Evolutionary conservation across 768 basidiomycete species (phyloP), one percentile per base, ranked within the genome.

Genomic region (Crassisporium funariophilum): DNA sequence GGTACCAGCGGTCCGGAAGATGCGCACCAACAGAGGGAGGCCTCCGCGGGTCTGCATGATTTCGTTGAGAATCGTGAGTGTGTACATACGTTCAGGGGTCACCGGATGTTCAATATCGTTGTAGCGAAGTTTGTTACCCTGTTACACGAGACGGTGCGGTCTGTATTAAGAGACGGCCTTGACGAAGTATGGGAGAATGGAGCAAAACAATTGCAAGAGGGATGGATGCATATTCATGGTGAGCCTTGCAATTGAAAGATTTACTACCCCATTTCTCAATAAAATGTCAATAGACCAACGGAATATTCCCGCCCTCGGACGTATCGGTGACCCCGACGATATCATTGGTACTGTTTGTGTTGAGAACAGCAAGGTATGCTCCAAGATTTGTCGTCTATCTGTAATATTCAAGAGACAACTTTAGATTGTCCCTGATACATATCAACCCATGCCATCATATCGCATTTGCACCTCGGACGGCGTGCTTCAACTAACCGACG

Each of bases 201-300:
- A 5, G 90, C 88, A 8, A 62, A 76, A 22, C 86, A 88, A 57
- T 65, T 82, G 2, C 79, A 78, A 49, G 65, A 79, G 15, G 90
- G 90, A n/a, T 92, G 90, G 90, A 86, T 92, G 85, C 90, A 92
- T 60, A 83, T 92, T 36, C 80, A 90, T 35, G 79, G 79, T 75
- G 47, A 23, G 69, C 35, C 16, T 23, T 2, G 20, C 9, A n/a
- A 44, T 20, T 19, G 4, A 7, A 35, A 35, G 41, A n/a, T 56
- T 34, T 41, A 22, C 22, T 29, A 5, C 25, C n/a, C 37, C 41
- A 13, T 16, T 5, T 12, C 9, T n/a, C 12, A 9, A 7, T 35
- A 10, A 13, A 16, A 9, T 19, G 22, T 13, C 12, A 39, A 13
- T 41, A 91, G 90, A 92, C 59, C 72, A 75, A 37, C 77, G 90